A percentile compares a stretch with the other conserved stretches of the same genome.
Conservation (phyloP, 2,329 filamentous ascomycete species). For the Colletotrichum sp. region DNA sequence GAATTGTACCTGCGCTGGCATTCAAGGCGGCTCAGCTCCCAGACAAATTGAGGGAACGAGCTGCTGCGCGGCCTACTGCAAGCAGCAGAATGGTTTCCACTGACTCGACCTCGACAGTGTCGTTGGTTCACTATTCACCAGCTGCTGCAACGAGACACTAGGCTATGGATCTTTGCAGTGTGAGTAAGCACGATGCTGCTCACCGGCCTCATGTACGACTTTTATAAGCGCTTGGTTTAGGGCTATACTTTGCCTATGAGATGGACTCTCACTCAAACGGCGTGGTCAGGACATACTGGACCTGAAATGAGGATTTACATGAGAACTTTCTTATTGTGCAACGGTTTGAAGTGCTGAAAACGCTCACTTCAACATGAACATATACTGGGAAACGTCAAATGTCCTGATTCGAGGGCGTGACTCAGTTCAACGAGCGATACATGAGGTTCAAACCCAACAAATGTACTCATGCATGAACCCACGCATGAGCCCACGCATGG, state of each 20-base stretch:
- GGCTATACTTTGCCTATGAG: neutral
- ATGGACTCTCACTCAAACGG: neutral
- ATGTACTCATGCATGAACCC: neutral
- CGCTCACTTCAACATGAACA: neutral
- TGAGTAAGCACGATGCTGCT: neutral
- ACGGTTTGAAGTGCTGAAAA: neutral
- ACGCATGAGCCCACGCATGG: neutral
- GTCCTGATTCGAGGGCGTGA: neutral
- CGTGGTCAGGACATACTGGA: neutral
- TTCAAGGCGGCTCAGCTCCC: neutral
- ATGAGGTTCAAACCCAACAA: neutral
- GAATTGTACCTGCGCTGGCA: neutral
- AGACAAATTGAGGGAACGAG: neutral
- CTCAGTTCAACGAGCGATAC: neutral
- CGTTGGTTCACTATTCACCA: neutral
- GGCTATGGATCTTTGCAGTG: neutral
- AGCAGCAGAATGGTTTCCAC: neutral
- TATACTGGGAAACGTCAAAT: neutral
- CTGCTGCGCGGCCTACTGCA: neutral
- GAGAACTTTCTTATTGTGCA: neutral
- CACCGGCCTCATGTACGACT: neutral
- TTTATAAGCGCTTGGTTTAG: neutral
- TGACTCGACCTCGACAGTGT: neutral
- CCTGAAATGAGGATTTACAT: neutral
- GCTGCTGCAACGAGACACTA: rapidly evolving